Evolutionary conservation across 2,329 filamentous ascomycete genomes (phyloP).

Genomic region (Chrysosporium queenslandicum): DNA sequence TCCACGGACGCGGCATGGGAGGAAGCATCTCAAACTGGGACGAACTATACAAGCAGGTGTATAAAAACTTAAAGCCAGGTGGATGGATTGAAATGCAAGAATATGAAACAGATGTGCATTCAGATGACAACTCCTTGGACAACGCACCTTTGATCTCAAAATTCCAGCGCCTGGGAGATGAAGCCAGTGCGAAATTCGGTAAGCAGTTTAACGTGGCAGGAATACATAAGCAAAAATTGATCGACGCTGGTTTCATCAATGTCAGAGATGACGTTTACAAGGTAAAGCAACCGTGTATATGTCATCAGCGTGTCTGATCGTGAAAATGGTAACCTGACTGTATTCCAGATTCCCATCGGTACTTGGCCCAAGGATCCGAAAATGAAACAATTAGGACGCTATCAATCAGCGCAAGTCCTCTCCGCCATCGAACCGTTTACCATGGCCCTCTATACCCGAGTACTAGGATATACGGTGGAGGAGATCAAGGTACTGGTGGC

Average conservation of each 20-base stretch:
- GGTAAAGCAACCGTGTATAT: constrained; percentile 17
- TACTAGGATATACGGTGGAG: constrained; percentile 10
- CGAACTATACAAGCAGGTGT: constrained; percentile 3
- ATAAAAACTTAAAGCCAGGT: constrained; percentile 34
- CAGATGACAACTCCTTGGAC: constrained; percentile 14
- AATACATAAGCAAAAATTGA: constrained; percentile 20
- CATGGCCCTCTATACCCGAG: constrained; percentile 17
- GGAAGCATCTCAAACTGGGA: constrained; percentile 46
- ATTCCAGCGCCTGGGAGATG: constrained; percentile 17
- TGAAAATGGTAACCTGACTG: constrained; percentile 35
- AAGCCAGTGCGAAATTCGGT: constrained; percentile 20
- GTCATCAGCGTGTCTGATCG: constrained; percentile 8
- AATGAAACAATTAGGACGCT: constrained; percentile 14
- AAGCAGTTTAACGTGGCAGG: constrained; percentile 23
- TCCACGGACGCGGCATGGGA: constrained; percentile 45
- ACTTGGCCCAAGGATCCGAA: constrained; percentile 17
- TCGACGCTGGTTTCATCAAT: constrained; percentile 23
- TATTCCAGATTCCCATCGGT: constrained; percentile 16
- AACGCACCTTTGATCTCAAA: constrained; percentile 16
- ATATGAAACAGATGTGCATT: constrained; percentile 12
- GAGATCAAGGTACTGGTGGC: constrained; percentile 25
- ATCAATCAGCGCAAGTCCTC: constrained; percentile 15
- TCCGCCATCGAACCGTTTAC: constrained; percentile 17
- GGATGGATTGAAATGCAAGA: constrained; percentile 42
- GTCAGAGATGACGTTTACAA: constrained; percentile 18